Evolutionary conservation across 306 rosid species (phyloP).

Genomic region (Glycyrrhiza uralensis): DNA sequence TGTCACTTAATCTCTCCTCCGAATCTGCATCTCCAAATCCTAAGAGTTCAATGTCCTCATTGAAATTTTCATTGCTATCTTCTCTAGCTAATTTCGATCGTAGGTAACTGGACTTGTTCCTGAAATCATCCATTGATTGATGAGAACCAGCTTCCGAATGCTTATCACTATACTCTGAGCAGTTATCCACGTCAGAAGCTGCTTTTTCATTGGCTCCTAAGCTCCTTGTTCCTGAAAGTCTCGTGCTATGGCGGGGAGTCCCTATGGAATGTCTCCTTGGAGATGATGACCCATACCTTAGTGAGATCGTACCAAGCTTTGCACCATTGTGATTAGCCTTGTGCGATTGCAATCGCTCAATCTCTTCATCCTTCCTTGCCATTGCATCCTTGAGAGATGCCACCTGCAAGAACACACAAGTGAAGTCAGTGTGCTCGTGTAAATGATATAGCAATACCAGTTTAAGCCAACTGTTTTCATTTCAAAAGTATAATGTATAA

Average conservation of each 20-base stretch:
- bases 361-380: constrained; percentile 79
- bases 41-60: constrained; percentile 79
- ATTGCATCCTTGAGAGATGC: constrained; percentile 67
- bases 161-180: constrained; percentile 74
- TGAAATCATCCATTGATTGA: constrained; percentile 64
- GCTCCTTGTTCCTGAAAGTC: constrained; percentile 44
- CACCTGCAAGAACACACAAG: constrained; percentile 53
- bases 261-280: constrained; percentile 64
- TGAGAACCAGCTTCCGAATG: constrained; percentile 82
- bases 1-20: constrained; percentile 93
- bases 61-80: constrained; percentile 41
- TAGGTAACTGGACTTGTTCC: constrained; percentile 47
- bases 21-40: constrained; percentile 91
- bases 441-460: constrained; percentile 7
- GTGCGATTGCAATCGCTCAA: constrained; percentile 61
- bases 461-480: constrained; percentile 19
- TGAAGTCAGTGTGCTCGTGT: constrained; percentile 19
- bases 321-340: constrained; percentile 57
- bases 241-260: constrained; percentile 44
- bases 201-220: constrained; percentile 38
- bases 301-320: constrained; percentile 42
- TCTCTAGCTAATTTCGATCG: constrained; percentile 38
- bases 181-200: constrained; percentile 66
- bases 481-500: not conserved
- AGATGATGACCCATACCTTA: constrained; percentile 58